phyloP scores from a whole-genome alignment of 2,329 filamentous ascomycete species.

The Penicillium sp. region DNA sequence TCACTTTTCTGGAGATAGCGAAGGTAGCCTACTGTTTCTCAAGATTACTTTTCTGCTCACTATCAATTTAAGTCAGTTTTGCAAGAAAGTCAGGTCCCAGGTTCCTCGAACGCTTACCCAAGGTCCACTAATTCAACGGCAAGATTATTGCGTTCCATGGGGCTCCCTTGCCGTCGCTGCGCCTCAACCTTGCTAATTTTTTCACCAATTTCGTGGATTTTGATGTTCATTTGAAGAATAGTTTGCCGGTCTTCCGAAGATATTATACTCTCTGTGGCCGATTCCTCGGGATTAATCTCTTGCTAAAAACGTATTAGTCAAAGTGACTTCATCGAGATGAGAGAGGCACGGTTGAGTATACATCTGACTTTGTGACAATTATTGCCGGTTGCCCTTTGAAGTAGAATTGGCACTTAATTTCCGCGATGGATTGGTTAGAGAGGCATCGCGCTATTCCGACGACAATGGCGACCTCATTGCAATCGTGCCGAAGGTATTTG shows the following conservation, averaged over 20 bases:
- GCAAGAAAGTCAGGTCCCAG: background rate
- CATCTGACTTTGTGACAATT: constrained; percentile 20
- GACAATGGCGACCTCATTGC: constrained; percentile 22
- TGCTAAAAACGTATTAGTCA: background rate
- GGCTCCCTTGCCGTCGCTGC: background rate
- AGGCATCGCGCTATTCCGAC: constrained; percentile 15
- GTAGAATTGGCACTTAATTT: constrained; percentile 8
- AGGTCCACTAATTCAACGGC: too few species aligned
- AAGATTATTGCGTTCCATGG: too few species aligned
- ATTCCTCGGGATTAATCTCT: background rate
- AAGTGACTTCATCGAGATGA: background rate
- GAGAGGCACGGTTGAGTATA: background rate
- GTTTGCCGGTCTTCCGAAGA: too few species aligned
- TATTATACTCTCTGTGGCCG: background rate
- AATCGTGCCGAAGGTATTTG: constrained; percentile 19
- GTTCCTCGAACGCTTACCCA: background rate
- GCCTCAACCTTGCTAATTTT: background rate
- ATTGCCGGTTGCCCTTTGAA: constrained; percentile 10
- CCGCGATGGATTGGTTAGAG: constrained; percentile 15
- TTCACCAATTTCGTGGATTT: background rate
- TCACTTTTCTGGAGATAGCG: too few species aligned
- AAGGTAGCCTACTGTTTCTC: too few species aligned
- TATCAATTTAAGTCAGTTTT: background rate
- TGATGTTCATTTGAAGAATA: background rate
- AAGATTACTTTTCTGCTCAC: background rate